Base-by-base conservation (phyloP, 306 rosid species). In the Trifolium subterraneum region DNA sequence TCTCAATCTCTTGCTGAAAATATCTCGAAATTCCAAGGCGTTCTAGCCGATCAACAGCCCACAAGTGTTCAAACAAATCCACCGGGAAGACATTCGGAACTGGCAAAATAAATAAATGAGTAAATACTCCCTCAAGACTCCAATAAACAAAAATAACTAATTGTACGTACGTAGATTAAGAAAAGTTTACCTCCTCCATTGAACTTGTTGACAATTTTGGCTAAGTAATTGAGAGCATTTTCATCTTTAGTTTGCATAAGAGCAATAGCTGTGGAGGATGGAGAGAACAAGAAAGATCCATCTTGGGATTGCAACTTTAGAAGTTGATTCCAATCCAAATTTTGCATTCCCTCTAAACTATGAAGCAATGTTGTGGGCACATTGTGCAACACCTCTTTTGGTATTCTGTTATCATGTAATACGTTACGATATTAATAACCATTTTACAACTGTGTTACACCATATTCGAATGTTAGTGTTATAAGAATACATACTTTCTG, bases 51-150 rank as follows among this genome's bases (percentile, higher is more conserved):
- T 92, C 99, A 15, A 82, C 92, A 15, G 56, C 78, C 99, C 99
- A 95, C 19, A 90, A 72, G 20, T 87, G 96, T 66, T 95, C 99
- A 51, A 95, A 95, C 87, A 95, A 62, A 54, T 95, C 99, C 41
- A 95, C 98, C 0, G 98, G 99, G 68, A 88, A 88, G 35, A 90
- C 99, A 15, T 90, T 95, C 19, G 99, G 99, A 18, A 92, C 99
- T 94, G 78, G 0, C 35, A 64, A 39, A 64, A 31, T 10, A 66
- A 29, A 29, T 25, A 56, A 5, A 25, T n/a, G n/a, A n/a, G n/a
- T 63, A 61, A 36, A 56, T 11, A 56, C 31, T 55, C 14, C 5
- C 25, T 22, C 0, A 4, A 6, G 6, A 55, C 15, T 55, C 4
- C 5, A 56, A 56, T 23, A 1, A 56, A 23, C n/a, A 22, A 56